Evolutionary conservation across 768 basidiomycete genomes (phyloP), one percentile per base, ranked within the genome.

Genomic region (Rickenella mellea): DNA sequence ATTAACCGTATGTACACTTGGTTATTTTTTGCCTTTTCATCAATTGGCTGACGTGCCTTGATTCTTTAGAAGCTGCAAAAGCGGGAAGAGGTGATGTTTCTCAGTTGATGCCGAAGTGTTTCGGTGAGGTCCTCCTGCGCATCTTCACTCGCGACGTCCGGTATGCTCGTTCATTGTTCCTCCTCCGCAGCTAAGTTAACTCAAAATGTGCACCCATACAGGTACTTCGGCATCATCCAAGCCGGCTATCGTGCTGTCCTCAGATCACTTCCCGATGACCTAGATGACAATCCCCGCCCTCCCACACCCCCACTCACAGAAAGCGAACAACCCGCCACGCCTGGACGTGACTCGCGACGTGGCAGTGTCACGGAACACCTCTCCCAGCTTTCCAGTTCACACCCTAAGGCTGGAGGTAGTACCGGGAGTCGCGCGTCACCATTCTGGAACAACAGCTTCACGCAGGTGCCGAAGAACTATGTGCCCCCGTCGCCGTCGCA

Each of bases 101-200:
- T 2, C 69, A 69, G 20, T 55, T 85, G 17, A 75, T 78, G 64
- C 88, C 88, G 0, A 48, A 56, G 0, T 58, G 54, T n/a, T 86
- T 85, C 47, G 80, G 71, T 0, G 88, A 90, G 56, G 64, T 78
- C n/a, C 66, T 76, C 29, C 56, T 88, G 28, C 68, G 83, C 11
- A 61, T 88, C 4, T 90, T 76, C 52, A 81, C 84, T 33, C 78
- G 80, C 55, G 73, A 83, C n/a, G 53, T 46, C 1, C 48, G 50
- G 69, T 69, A 48, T 29, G 66, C 33, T 55, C 21, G 2, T 15
- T n/a, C 20, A 21, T 33, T 26, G 30, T 20, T 27, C 33, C 14
- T 24, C 6, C 20, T 12, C 37, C 14, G 20, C 24, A 5, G 22
- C 15, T 12, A 6, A 7, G 28, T 22, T 22, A 2, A 40, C 47